Percentiles rank a stretch among this genome's conserved stretches.
Conservation (phyloP, 2,329 filamentous ascomycete species). For the Dactylonectria estremocensis region DNA sequence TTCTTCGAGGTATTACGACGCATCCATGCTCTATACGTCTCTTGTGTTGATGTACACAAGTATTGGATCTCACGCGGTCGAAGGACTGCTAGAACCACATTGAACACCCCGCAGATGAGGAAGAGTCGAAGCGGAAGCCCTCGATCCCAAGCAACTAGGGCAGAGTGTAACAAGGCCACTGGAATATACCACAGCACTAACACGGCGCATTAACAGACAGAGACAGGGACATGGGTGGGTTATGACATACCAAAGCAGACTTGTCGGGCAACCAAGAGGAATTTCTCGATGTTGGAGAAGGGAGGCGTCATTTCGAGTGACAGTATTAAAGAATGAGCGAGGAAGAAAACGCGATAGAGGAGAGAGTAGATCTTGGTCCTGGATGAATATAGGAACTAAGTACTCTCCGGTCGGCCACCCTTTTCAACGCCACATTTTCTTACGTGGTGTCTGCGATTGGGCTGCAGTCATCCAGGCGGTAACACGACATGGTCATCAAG, state of each 20-base stretch:
- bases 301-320: neutral
- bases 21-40: slow-evolving; percentile 25
- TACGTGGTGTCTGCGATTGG: neutral
- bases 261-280: neutral
- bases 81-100: slow-evolving; percentile 10
- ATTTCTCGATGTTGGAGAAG: slow-evolving; percentile 1
- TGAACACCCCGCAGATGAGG: slow-evolving; percentile 21
- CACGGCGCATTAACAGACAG: neutral
- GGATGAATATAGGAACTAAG: neutral
- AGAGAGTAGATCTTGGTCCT: neutral
- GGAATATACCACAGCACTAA: slow-evolving; percentile 1
- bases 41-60: slow-evolving; percentile 14
- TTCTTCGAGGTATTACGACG: neutral
- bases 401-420: neutral
- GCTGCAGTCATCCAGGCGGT: neutral
- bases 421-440: neutral
- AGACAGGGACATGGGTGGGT: too few relatives aligned
- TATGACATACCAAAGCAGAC: neutral
- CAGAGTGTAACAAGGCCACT: neutral
- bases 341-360: neutral
- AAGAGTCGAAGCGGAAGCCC: slow-evolving; percentile 8
- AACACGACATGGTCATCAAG: neutral
- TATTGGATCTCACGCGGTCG: slow-evolving; percentile 26
- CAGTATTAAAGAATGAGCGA: too few relatives aligned
- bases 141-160: neutral